phyloP scores from a whole-genome alignment of 495 filamentous ascomycete species.

The Bacidia gigantensis region DNA sequence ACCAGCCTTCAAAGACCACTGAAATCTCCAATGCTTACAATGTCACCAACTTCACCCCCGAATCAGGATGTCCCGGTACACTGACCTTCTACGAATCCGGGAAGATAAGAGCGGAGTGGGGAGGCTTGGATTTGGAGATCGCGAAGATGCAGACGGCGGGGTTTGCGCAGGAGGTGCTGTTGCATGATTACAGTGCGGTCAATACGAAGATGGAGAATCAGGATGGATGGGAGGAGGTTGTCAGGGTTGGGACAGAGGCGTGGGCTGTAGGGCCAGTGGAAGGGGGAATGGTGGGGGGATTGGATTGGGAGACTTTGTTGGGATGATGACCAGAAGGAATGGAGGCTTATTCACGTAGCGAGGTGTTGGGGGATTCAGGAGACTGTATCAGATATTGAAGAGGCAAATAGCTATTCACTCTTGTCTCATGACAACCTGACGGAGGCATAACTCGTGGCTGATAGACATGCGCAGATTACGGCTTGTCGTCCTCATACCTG shows the following conservation, averaged over 20 bases:
- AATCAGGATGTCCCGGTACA: slow-evolving; percentile 43
- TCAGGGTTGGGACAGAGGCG: slow-evolving; percentile 19
- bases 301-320: slow-evolving; percentile 37
- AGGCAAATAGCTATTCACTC: no score
- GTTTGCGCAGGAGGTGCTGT: slow-evolving; percentile 33
- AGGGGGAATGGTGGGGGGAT: slow-evolving; percentile 36
- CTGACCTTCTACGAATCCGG: slow-evolving; percentile 40
- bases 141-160: slow-evolving; percentile 22
- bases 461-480: no score
- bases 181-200: slow-evolving; percentile 34
- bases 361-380: no score
- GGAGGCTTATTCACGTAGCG: neutral
- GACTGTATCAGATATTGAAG: no score
- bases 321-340: neutral
- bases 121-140: slow-evolving; percentile 18
- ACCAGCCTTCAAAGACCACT: neutral
- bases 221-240: slow-evolving; percentile 13
- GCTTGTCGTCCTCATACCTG: no score
- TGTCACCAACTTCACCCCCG: slow-evolving; percentile 30
- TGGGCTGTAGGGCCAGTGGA: slow-evolving; percentile 39
- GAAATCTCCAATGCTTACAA: slow-evolving; percentile 24
- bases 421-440: no score
- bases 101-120: slow-evolving; percentile 35
- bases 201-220: slow-evolving; percentile 16
- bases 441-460: no score